These are phyloP conservation scores for Thelonectria rubi DNA, from an alignment of 2,329 filamentous ascomycete genomes.

Conservation along the genomic window DNA sequence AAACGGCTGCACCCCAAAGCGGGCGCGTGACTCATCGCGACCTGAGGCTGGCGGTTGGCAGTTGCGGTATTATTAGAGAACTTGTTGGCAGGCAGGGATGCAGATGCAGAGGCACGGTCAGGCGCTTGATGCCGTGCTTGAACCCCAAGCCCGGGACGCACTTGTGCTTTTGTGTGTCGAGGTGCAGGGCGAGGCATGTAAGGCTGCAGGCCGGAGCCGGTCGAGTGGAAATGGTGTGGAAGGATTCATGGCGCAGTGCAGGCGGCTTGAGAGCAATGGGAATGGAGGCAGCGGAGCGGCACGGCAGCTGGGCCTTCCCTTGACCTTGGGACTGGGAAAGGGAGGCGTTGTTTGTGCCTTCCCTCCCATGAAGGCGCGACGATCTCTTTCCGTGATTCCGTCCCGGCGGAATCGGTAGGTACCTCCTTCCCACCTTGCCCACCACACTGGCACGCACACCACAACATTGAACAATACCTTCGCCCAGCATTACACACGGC, in stretches of 20 bases:
- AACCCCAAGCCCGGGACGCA: slow-evolving; percentile 17
- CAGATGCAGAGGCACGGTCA: slow-evolving; percentile 30
- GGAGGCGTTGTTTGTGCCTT: background rate
- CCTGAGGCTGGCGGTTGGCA: slow-evolving; percentile 3
- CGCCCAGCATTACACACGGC: too few relatives aligned
- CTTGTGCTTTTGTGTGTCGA: slow-evolving; percentile 8
- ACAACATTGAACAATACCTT: too few relatives aligned
- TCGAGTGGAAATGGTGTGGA: slow-evolving; percentile 9
- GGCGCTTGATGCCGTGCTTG: slow-evolving; percentile 4
- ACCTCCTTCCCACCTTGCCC: too few relatives aligned
- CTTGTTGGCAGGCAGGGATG: slow-evolving; percentile 36
- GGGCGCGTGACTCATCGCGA: slow-evolving; percentile 38
- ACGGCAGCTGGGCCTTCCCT: slow-evolving; percentile 17
- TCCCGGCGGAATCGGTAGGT: slow-evolving; percentile 17
- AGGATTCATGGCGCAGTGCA: slow-evolving; percentile 27
- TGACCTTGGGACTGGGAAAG: slow-evolving; percentile 14
- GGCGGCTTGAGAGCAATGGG: slow-evolving; percentile 16
- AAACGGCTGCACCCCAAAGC: slow-evolving; percentile 18
- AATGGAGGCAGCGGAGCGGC: slow-evolving; percentile 33
- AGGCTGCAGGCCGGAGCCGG: slow-evolving; percentile 25
- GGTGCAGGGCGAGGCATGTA: slow-evolving; percentile 15
- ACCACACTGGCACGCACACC: too few relatives aligned
- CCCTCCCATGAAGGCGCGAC: too few relatives aligned
- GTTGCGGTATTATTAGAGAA: slow-evolving; percentile 1
- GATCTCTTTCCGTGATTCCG: slow-evolving; percentile 8